phyloP scores from a whole-genome alignment of 1,139 yeast species.

The Diutina sp. region DNA sequence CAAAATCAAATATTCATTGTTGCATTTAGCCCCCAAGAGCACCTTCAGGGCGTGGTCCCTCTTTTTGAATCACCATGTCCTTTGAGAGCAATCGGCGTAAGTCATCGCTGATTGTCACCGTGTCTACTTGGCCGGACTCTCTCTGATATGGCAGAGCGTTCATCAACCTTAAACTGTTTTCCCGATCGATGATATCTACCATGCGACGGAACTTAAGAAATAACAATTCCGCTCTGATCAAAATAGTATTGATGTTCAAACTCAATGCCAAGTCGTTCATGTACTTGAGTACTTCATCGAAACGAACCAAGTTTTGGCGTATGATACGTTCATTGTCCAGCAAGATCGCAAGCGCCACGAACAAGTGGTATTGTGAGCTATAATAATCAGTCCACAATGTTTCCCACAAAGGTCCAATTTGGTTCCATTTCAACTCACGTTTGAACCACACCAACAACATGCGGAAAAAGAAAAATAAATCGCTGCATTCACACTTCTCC shows the following conservation, averaged over 20 bases:
- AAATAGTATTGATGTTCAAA: constrained; percentile 58
- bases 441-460: constrained; percentile 94
- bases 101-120: constrained; percentile 21
- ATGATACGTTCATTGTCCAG: constrained; percentile 79
- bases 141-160: background rate
- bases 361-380: constrained; percentile 76
- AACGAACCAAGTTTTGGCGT: constrained; percentile 55
- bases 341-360: constrained; percentile 75
- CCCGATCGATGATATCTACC: constrained; percentile 64
- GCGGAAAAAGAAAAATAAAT: constrained; percentile 85
- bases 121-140: background rate
- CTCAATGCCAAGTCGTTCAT: constrained; percentile 81
- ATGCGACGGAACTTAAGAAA: constrained; percentile 71
- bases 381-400: constrained; percentile 80
- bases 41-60: constrained; percentile 39
- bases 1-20: no score
- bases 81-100: constrained; percentile 47
- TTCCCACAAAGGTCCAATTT: constrained; percentile 79
- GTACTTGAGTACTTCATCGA: constrained; percentile 86
- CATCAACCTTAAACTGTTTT: constrained; percentile 16
- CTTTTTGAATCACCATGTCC: constrained; percentile 53
- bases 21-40: constrained; percentile 28
- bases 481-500: constrained; percentile 77
- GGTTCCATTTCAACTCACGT: constrained; percentile 77
- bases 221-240: constrained; percentile 70